Evolutionary conservation across 2,329 filamentous ascomycete species (phyloP).

Genomic region (Ascochyta koolunga): DNA sequence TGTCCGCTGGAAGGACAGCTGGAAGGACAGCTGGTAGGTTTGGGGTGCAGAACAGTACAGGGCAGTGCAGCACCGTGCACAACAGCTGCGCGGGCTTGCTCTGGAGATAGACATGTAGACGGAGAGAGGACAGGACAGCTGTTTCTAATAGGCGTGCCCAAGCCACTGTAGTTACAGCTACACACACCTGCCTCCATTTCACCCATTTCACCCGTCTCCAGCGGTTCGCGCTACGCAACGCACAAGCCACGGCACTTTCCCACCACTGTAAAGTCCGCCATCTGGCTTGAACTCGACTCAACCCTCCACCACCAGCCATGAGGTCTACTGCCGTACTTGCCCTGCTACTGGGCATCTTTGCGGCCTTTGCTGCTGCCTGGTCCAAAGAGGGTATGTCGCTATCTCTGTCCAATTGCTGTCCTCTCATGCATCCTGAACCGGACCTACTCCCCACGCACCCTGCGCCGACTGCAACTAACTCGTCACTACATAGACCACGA

Average conservation of each 20-base stretch:
- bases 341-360: slow-evolving; percentile 71
- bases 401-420: neutral
- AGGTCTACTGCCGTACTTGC: slow-evolving; percentile 68
- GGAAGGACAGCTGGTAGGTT: slow-evolving; percentile 6
- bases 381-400: slow-evolving; percentile 75
- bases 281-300: slow-evolving; percentile 22
- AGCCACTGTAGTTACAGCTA: no score
- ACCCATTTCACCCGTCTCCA: no score
- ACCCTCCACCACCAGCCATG: slow-evolving; percentile 61
- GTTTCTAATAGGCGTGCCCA: no score
- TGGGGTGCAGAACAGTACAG: neutral
- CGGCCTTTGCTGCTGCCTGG: slow-evolving; percentile 78
- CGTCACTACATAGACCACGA: slow-evolving; percentile 74
- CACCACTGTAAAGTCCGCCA: slow-evolving; percentile 30
- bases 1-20: neutral
- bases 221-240: slow-evolving; percentile 30
- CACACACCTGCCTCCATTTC: no score
- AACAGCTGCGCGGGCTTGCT: neutral
- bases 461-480: slow-evolving; percentile 28
- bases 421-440: slow-evolving; percentile 9
- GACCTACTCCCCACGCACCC: slow-evolving; percentile 11
- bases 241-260: slow-evolving; percentile 40
- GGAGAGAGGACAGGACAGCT: slow-evolving; percentile 9
- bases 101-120: neutral
- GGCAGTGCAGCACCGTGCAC: no score